phyloP scores from a whole-genome alignment of 148 eudicot genomes.

The Rhododendron mucronatum region DNA sequence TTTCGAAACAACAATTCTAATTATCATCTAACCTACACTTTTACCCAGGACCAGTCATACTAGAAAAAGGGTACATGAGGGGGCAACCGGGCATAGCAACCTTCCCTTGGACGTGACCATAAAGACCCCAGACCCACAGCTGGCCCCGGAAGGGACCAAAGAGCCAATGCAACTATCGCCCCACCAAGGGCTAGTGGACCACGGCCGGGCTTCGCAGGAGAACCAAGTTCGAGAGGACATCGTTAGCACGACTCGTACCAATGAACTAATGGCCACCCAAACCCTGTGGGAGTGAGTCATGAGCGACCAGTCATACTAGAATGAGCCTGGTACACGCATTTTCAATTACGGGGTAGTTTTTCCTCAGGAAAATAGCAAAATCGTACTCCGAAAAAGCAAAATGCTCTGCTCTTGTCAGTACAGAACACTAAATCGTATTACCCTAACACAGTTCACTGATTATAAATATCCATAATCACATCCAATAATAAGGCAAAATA shows the following conservation, averaged over 20 bases:
- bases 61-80: neutral
- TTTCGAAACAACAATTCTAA: neutral
- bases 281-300: too few relatives aligned
- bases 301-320: too few relatives aligned
- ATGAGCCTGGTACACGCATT: neutral
- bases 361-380: neutral
- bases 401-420: neutral
- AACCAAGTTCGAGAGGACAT: too few relatives aligned
- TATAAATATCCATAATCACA: neutral
- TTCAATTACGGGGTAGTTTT: neutral
- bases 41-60: neutral
- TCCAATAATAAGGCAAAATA: neutral
- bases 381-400: neutral
- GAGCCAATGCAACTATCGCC: too few relatives aligned
- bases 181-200: too few relatives aligned
- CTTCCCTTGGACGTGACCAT: too few relatives aligned
- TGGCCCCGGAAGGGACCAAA: too few relatives aligned
- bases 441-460: neutral
- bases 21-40: neutral
- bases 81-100: too few relatives aligned
- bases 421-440: neutral
- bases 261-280: too few relatives aligned
- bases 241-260: too few relatives aligned
- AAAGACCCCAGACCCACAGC: too few relatives aligned
- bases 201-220: too few relatives aligned